Evolutionary conservation across 495 filamentous ascomycete genomes (phyloP).

Genomic region (Penicillium riverlandense): DNA sequence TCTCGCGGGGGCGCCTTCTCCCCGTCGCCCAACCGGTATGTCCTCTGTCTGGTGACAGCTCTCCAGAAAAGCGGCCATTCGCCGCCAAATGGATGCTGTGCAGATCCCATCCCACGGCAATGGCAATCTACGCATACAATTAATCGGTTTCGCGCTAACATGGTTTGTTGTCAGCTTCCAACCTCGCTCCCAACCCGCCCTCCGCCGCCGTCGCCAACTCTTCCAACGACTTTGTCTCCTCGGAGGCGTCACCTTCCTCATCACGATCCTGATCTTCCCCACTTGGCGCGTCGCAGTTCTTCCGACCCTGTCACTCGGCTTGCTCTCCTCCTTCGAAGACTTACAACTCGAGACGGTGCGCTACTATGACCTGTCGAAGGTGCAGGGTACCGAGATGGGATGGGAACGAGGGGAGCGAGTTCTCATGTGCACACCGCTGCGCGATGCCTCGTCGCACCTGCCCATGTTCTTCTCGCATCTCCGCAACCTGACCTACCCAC

Average conservation of each 20-base stretch:
- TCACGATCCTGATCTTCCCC: conserved; percentile 61
- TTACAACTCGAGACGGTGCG: conserved; percentile 85
- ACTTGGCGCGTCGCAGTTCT: conserved; percentile 63
- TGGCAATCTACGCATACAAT: not conserved
- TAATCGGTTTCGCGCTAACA: conserved; percentile 2
- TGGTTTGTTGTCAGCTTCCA: conserved; percentile 60
- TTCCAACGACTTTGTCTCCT: conserved; percentile 57
- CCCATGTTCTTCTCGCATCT: conserved; percentile 98
- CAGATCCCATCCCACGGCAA: too few relatives aligned
- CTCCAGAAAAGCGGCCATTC: too few relatives aligned
- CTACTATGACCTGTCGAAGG: conserved; percentile 90
- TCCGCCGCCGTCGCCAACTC: conserved; percentile 68
- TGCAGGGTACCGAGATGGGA: conserved; percentile 79
- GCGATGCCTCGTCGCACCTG: conserved; percentile 88
- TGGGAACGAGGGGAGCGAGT: conserved; percentile 96
- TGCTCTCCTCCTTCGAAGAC: conserved; percentile 61
- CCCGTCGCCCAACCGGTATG: conserved; percentile 84
- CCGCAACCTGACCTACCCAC: conserved; percentile 93
- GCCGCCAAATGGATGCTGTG: too few relatives aligned
- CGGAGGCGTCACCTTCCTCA: conserved; percentile 45
- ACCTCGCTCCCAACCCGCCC: conserved; percentile 68
- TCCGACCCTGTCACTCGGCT: conserved; percentile 57
- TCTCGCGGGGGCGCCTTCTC: conserved; percentile 62
- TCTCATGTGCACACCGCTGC: conserved; percentile 86
- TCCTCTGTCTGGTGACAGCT: not conserved